Evolutionary conservation across 2,329 filamentous ascomycete genomes (phyloP), one percentile per base, ranked within the genome.

Genomic region (Neurospora sp.): DNA sequence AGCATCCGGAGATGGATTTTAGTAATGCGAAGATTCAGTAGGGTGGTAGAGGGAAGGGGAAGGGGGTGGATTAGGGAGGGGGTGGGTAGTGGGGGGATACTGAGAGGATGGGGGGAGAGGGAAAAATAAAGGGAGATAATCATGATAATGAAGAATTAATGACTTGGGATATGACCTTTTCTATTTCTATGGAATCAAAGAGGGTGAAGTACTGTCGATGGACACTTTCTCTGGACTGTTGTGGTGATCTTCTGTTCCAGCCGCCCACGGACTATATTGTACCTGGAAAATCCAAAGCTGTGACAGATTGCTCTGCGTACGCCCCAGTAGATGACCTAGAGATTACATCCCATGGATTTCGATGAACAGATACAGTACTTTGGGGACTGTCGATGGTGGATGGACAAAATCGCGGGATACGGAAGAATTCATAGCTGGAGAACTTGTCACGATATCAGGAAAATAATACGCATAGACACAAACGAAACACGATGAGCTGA

Each of bases 1-100:
- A 97, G 80, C 87, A 90, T 75, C 87, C 88, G 0, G 89, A 91
- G 82, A 88, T 91, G 86, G 89, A 91, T 79, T 91, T 91, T 76
- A 88, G 84, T 78, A 90, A 91, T 67, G 89, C 89, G 73, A 89
- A 91, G 82, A 87, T 91, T 70, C 85, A 81, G 76, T 89, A 81
- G 46, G 13, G 3, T 23, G n/a, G 17, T 42, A 42, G 11, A 19
- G 15, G 15, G 15, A 42, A 42, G 40, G 17, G 17, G 17, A 42
- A 19, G 9, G 42, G 17, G 42, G 40, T 8, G 40, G 7, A n/a
- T n/a, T 33, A 33, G 6, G 33, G 33, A 33, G 33, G 33, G 42
- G 42, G 17, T 40, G 42, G 42, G 42, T n/a, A 43, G 11, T 19
- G 9, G 42, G 42, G n/a, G 42, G 15, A 33, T 58, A 28, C 19